These are phyloP conservation scores for Solanum paucissectum DNA, from an alignment of 257 asterid species.

Conservation along the genomic window DNA sequence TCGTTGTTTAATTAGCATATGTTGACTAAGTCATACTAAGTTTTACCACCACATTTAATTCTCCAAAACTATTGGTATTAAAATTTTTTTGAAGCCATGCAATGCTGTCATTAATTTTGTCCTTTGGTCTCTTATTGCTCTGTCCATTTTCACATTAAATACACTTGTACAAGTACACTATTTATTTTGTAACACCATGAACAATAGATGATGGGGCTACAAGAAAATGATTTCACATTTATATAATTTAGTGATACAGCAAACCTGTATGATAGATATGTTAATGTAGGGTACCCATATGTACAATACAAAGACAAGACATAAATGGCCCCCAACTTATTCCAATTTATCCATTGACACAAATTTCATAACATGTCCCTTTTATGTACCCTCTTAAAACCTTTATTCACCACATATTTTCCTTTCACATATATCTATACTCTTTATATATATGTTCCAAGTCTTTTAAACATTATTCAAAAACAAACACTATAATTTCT, in stretches of 20 bases:
- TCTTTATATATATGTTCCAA: neutral
- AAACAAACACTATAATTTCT: neutral
- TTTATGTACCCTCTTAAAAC: conserved; percentile 17
- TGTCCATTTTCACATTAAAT: neutral
- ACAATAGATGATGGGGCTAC: neutral
- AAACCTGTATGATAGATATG: neutral
- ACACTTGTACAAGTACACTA: neutral
- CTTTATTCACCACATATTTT: conserved; percentile 32
- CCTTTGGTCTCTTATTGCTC: conserved; percentile 14
- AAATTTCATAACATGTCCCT: conserved; percentile 36
- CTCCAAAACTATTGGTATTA: neutral
- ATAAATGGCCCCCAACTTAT: conserved; percentile 25
- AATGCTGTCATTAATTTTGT: conserved; percentile 3
- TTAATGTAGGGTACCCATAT: neutral
- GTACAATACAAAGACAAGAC: conserved; percentile 2
- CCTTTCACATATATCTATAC: conserved; percentile 14
- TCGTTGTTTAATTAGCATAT: neutral
- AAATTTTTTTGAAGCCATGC: neutral
- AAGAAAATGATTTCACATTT: neutral
- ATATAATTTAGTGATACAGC: neutral
- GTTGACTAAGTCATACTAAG: neutral
- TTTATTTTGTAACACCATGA: neutral
- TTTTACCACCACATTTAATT: neutral
- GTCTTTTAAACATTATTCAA: neutral
- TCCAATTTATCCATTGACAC: conserved; percentile 15